These are phyloP conservation scores for Gomphus sp. DNA, from an alignment of 1,284 basidiomycete species.

Conservation along the genomic window DNA sequence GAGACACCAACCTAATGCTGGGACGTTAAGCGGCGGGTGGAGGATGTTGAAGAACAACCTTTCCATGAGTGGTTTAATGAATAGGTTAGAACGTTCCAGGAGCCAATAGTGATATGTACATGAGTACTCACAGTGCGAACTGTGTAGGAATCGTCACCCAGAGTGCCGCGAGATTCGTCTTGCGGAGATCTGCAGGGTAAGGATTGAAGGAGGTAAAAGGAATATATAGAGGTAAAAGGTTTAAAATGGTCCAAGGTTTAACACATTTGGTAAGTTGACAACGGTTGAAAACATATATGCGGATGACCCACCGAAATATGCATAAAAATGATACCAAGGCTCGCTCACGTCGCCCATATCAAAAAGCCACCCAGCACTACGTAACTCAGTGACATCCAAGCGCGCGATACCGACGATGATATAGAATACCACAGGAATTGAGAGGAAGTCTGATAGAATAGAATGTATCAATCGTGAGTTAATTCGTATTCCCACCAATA, in stretches of 20 bases:
- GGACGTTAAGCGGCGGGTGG: conserved; percentile 91
- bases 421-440: conserved; percentile 84
- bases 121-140: conserved; percentile 54
- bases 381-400: conserved; percentile 53
- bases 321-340: conserved; percentile 79
- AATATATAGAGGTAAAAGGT: not conserved
- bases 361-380: conserved; percentile 82
- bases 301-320: conserved; percentile 66
- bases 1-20: conserved; percentile 62
- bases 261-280: no score
- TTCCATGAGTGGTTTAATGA: no score
- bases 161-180: conserved; percentile 54
- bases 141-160: conserved; percentile 78
- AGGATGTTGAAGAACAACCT: conserved; percentile 85
- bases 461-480: no score
- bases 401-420: conserved; percentile 58
- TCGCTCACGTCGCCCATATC: conserved; percentile 54
- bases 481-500: no score
- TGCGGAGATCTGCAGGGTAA: conserved; percentile 41
- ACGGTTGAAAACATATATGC: no score
- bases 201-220: not conserved
- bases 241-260: conserved; percentile 8
- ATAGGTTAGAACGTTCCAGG: not conserved
- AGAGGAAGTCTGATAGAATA: conserved; percentile 61
- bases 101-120: not conserved